Conservation (phyloP, 2,329 filamentous ascomycete genomes). For the Sarocladium strictum region DNA sequence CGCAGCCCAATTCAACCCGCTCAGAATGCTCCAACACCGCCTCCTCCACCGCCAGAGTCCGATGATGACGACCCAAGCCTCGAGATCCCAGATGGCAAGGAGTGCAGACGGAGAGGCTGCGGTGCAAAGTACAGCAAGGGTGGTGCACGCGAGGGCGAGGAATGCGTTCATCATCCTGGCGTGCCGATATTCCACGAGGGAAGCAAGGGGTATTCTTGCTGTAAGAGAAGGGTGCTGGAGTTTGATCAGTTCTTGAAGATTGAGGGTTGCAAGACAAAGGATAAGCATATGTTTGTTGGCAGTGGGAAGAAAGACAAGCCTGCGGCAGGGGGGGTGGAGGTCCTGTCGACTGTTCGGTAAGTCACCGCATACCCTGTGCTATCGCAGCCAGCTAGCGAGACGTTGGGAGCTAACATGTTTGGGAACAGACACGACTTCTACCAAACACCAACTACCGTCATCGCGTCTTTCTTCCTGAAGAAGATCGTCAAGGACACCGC, state of each 20-base stretch:
- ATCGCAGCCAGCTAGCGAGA: not conserved
- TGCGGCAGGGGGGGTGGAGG: conserved; percentile 55
- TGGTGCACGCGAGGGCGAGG: conserved; percentile 59
- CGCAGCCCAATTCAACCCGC: conserved; percentile 32
- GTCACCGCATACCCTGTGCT: conserved; percentile 16
- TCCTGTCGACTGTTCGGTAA: conserved; percentile 71
- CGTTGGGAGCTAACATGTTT: not conserved
- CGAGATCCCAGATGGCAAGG: conserved; percentile 65
- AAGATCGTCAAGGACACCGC: conserved; percentile 85
- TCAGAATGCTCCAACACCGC: conserved; percentile 43
- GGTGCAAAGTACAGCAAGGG: conserved; percentile 58
- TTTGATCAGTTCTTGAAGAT: conserved; percentile 99
- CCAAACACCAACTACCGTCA: conserved; percentile 79
- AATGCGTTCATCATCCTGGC: conserved; percentile 85
- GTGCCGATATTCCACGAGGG: conserved; percentile 94
- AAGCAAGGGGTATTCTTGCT: conserved; percentile 96
- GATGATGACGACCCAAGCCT: conserved; percentile 80
- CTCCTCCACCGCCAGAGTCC: conserved; percentile 65
- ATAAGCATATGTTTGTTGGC: conserved; percentile 77
- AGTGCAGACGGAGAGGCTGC: conserved; percentile 75
- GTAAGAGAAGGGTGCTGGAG: conserved; percentile 88
- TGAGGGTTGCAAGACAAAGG: conserved; percentile 79
- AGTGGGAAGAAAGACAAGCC: conserved; percentile 59
- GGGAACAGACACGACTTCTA: conserved; percentile 73
- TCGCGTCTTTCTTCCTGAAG: conserved; percentile 90